These are phyloP conservation scores for Dentipellis sp. DNA, from an alignment of 768 basidiomycete species.

Conservation along the genomic window DNA sequence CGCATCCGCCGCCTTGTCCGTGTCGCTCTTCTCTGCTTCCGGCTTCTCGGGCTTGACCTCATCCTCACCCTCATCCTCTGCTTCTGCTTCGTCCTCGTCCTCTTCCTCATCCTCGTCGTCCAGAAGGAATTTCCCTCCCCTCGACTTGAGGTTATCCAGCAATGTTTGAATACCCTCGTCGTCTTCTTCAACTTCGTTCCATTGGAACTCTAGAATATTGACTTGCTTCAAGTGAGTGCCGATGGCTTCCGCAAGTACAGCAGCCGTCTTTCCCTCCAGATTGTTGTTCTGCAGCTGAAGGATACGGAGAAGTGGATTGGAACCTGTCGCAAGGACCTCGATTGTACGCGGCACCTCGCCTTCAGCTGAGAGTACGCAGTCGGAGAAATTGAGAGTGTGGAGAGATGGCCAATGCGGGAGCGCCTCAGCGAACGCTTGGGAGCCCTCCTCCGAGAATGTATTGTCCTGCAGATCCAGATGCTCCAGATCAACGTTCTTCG, in stretches of 20 bases:
- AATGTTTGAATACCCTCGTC: constrained; percentile 53
- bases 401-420: constrained; percentile 65
- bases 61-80: constrained; percentile 21
- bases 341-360: constrained; percentile 68
- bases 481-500: constrained; percentile 54
- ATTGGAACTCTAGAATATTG: constrained; percentile 74
- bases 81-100: constrained; percentile 38
- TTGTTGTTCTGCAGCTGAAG: constrained; percentile 92
- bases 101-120: constrained; percentile 81
- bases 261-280: constrained; percentile 60
- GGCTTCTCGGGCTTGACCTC: constrained; percentile 16
- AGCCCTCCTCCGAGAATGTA: constrained; percentile 54
- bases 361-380: constrained; percentile 79
- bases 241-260: constrained; percentile 59
- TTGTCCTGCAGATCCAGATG: constrained; percentile 92
- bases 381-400: constrained; percentile 78
- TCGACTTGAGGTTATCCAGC: constrained; percentile 42
- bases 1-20: constrained; percentile 36
- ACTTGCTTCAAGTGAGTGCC: constrained; percentile 47
- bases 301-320: constrained; percentile 63
- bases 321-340: constrained; percentile 52
- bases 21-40: constrained; percentile 22
- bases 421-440: constrained; percentile 51
- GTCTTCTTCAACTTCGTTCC: constrained; percentile 81
- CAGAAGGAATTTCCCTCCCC: constrained; percentile 57